These are phyloP conservation scores for Quercus robur DNA, from an alignment of 306 rosid species.

Conservation along the genomic window DNA sequence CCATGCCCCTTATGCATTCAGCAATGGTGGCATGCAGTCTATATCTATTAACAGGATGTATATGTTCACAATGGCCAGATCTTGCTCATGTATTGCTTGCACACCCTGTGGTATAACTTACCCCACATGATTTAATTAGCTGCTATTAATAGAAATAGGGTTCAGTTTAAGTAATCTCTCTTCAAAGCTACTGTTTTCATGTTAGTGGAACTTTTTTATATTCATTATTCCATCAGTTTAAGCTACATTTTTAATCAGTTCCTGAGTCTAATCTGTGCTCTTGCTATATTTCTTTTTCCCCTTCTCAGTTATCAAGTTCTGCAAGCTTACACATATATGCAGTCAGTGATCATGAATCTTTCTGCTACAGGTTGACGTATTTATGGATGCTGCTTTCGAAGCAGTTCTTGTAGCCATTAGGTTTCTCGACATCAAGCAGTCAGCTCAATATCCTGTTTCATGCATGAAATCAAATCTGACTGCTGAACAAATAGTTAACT, in stretches of 20 bases:
- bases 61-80: constrained; percentile 57
- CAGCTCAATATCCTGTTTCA: constrained; percentile 14
- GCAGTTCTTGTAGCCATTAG: too few relatives aligned
- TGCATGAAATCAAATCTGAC: constrained; percentile 20
- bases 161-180: neutral
- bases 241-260: neutral
- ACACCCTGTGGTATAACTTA: constrained; percentile 47
- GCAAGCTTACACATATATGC: neutral
- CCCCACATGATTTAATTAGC: neutral
- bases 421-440: too few relatives aligned
- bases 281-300: neutral
- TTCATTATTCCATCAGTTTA: neutral
- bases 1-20: constrained; percentile 35
- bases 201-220: constrained; percentile 3
- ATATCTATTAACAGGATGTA: constrained; percentile 45
- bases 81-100: constrained; percentile 51
- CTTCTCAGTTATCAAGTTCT: neutral
- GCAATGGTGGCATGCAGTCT: constrained; percentile 53
- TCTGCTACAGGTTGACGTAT: too few relatives aligned
- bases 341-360: too few relatives aligned
- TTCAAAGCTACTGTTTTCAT: neutral
- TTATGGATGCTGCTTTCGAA: too few relatives aligned
- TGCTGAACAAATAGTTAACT: constrained; percentile 35
- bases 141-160: neutral
- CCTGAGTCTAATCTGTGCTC: neutral